Evolutionary conservation across 2,329 filamentous ascomycete species (phyloP).

Genomic region (Onygenales sp.): DNA sequence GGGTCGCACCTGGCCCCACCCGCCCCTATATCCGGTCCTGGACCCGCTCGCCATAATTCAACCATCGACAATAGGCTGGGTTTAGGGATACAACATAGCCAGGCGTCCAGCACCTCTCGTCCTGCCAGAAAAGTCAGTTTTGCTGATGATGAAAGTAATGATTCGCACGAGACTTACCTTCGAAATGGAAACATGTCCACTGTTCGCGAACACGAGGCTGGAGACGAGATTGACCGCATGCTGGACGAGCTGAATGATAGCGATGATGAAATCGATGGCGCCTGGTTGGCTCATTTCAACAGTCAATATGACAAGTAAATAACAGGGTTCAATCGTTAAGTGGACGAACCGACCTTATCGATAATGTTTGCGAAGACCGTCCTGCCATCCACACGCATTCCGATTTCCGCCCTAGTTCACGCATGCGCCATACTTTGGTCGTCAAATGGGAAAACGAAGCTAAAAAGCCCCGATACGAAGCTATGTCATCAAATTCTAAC

Average conservation of each 20-base stretch:
- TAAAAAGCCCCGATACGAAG: too few relatives aligned
- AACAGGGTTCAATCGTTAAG: neutral
- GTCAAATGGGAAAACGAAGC: too few relatives aligned
- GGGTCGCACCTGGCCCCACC: slow-evolving; percentile 8
- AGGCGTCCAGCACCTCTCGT: neutral
- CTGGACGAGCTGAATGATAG: slow-evolving; percentile 20
- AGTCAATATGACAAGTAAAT: neutral
- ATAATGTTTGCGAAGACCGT: too few relatives aligned
- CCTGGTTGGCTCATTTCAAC: slow-evolving; percentile 7
- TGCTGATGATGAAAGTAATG: slow-evolving; percentile 10
- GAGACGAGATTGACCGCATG: slow-evolving; percentile 21
- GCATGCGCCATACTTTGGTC: too few relatives aligned
- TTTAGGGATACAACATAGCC: neutral
- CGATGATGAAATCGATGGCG: slow-evolving; percentile 13
- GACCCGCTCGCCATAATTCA: slow-evolving; percentile 12
- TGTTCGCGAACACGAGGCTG: slow-evolving; percentile 11
- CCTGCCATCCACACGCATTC: too few relatives aligned
- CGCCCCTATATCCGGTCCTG: slow-evolving; percentile 10
- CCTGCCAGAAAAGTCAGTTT: slow-evolving; percentile 13
- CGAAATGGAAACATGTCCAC: neutral
- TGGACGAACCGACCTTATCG: too few relatives aligned
- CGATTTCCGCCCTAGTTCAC: too few relatives aligned
- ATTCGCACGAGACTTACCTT: neutral
- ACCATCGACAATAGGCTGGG: slow-evolving; percentile 7
- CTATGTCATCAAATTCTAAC: too few relatives aligned